Conservation (phyloP, 1,284 basidiomycete genomes). For the Ustilago crameri region DNA sequence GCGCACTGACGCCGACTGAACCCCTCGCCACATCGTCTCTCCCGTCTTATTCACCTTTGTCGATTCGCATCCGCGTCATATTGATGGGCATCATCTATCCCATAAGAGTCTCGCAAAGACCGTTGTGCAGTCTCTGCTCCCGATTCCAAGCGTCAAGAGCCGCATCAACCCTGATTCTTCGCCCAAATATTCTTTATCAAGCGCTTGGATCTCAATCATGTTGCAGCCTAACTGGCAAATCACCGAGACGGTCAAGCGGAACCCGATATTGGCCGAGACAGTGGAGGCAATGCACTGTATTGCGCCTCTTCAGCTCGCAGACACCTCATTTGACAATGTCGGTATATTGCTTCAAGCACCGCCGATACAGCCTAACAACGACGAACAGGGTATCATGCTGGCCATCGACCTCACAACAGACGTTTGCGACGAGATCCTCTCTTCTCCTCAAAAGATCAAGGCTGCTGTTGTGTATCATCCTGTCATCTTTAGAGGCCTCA, state of each 20-base stretch:
- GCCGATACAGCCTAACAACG: background rate
- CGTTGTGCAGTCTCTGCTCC: background rate
- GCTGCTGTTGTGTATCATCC: constrained; percentile 80
- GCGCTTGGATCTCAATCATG: constrained; percentile 4
- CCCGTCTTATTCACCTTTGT: background rate
- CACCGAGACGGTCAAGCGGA: constrained; percentile 40
- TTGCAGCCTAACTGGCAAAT: constrained; percentile 46
- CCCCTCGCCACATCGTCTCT: constrained; percentile 5
- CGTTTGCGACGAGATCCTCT: constrained; percentile 62
- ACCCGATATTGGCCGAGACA: constrained; percentile 21
- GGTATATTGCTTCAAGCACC: constrained; percentile 58
- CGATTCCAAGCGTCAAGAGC: background rate
- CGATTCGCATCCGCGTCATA: background rate
- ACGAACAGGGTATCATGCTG: constrained; percentile 55
- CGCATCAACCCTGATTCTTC: background rate
- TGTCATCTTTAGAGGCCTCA: constrained; percentile 83
- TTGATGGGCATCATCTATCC: constrained; percentile 15
- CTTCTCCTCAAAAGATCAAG: constrained; percentile 42
- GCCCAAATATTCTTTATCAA: background rate
- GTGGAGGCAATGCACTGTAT: constrained; percentile 45
- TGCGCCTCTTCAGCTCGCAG: constrained; percentile 61
- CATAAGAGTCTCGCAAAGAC: background rate
- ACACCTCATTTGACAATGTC: constrained; percentile 64
- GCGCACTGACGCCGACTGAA: constrained; percentile 4
- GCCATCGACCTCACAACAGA: constrained; percentile 64